Base-by-base conservation (phyloP, 768 basidiomycete species). In the Gloeostereum incarnatum region DNA sequence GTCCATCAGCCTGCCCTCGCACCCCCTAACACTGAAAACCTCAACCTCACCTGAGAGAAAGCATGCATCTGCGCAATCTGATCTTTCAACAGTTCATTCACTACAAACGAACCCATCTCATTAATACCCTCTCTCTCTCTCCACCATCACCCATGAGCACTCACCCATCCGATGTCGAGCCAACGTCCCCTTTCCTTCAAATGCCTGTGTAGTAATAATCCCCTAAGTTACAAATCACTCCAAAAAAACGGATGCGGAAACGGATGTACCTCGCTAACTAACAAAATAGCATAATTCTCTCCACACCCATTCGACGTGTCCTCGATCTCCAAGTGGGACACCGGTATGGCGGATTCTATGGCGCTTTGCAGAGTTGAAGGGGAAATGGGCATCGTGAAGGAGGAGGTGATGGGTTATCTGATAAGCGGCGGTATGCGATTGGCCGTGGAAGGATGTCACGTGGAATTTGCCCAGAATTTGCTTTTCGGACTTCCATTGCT, bases 291-390 rank as follows among this genome's bases (percentile, higher is more conserved):
- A 49, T 86, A 90, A 54, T 66, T 88, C 45, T 86, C 76, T 2
- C 88, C 87, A 48, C 88, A 91, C 5, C 86, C 86, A 46, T 66
- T 82, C 0, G 85, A 88, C 46, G 74, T 70, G 54, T 90, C 87
- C 46, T 78, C 64, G 35, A 91, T 78, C 50, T 86, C 72, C 10
- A 89, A 68, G 49, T 85, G 77, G 2, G 62, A 55, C 27, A 87
- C 73, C 41, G n/a, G n/a, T n/a, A n/a, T n/a, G n/a, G n/a, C n/a
- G n/a, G n/a, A n/a, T n/a, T n/a, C n/a, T n/a, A n/a, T n/a, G n/a
- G n/a, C n/a, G n/a, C n/a, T n/a, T n/a, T n/a, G n/a, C n/a, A n/a
- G n/a, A n/a, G n/a, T n/a, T n/a, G n/a, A n/a, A n/a, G n/a, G n/a
- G n/a, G n/a, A n/a, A n/a, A n/a, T n/a, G n/a, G n/a, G n/a, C n/a